A percentile compares a stretch with the other conserved stretches of the same genome.
Conservation (phyloP, 768 basidiomycete genomes). For the Russula lepida region DNA sequence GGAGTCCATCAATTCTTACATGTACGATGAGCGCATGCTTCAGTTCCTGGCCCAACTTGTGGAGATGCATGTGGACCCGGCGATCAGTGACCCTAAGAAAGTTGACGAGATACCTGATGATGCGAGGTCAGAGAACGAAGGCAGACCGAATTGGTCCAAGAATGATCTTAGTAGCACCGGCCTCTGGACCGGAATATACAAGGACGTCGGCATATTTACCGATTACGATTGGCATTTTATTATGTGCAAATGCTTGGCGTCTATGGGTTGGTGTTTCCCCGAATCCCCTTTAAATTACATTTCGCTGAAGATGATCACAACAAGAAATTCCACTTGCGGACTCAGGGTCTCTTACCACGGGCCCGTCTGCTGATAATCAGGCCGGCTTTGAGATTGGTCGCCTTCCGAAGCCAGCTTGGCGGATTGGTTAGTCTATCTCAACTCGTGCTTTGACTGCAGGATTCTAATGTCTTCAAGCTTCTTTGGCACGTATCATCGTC, state of each 20-base stretch:
- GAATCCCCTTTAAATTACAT: background rate
- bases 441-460: constrained; percentile 11
- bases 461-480: constrained; percentile 37
- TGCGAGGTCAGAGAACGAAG: constrained; percentile 53
- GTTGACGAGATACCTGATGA: constrained; percentile 64
- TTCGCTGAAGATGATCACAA: constrained; percentile 4
- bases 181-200: constrained; percentile 45
- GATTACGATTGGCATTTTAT: constrained; percentile 77
- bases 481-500: constrained; percentile 76
- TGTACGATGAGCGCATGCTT: constrained; percentile 86
- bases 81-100: constrained; percentile 62
- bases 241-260: constrained; percentile 82
- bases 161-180: constrained; percentile 34
- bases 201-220: constrained; percentile 71
- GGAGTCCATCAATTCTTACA: constrained; percentile 83
- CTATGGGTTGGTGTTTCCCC: constrained; percentile 51
- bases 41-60: constrained; percentile 70
- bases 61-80: constrained; percentile 74
- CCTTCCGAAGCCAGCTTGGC: constrained; percentile 63
- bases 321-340: constrained; percentile 67
- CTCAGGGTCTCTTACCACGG: constrained; percentile 65
- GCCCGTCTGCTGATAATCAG: constrained; percentile 64
- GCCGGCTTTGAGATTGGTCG: constrained; percentile 67
- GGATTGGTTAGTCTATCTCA: constrained; percentile 47
- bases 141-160: constrained; percentile 45